Evolutionary conservation across 2,329 filamentous ascomycete species (phyloP).

Genomic region (Lojkania enalia): DNA sequence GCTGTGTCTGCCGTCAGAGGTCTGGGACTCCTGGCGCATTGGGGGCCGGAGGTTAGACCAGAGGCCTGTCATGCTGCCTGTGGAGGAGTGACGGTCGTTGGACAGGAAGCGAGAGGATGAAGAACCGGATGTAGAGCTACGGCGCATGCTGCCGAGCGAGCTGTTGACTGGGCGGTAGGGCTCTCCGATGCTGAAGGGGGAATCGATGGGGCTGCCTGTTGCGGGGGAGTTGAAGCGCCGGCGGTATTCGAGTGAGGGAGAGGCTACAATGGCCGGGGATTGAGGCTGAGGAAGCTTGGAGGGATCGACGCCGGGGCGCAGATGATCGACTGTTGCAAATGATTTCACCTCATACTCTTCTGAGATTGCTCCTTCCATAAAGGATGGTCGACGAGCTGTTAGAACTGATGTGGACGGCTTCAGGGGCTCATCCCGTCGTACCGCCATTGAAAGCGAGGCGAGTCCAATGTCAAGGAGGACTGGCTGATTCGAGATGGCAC

Average conservation of each 20-base stretch:
- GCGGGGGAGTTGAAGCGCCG: conserved; percentile 29
- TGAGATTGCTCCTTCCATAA: conserved; percentile 50
- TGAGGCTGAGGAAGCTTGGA: conserved; percentile 32
- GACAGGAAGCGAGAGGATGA: conserved; percentile 27
- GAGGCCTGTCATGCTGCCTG: conserved; percentile 33
- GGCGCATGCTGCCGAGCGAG: conserved; percentile 46
- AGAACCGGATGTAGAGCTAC: conserved; percentile 38
- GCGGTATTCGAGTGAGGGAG: conserved; percentile 33
- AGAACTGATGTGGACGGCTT: conserved; percentile 24
- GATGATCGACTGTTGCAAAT: conserved; percentile 74
- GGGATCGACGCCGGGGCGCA: conserved; percentile 58
- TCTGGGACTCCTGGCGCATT: conserved; percentile 17
- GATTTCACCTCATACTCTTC: conserved; percentile 74
- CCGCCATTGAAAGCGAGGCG: conserved; percentile 87
- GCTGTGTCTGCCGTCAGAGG: conserved; percentile 22
- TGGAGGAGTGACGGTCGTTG: conserved; percentile 23
- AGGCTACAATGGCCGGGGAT: conserved; percentile 36
- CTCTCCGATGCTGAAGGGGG: conserved; percentile 34
- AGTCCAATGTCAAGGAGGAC: conserved; percentile 88
- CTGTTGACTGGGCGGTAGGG: conserved; percentile 39
- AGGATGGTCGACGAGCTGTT: conserved; percentile 41
- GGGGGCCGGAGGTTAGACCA: conserved; percentile 43
- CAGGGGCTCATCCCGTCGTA: conserved; percentile 33
- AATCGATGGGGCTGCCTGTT: conserved; percentile 33
- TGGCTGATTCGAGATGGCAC: conserved; percentile 87